These are phyloP conservation scores for Cladosporium sp. DNA, from an alignment of 2,329 filamentous ascomycete genomes.

Conservation along the genomic window DNA sequence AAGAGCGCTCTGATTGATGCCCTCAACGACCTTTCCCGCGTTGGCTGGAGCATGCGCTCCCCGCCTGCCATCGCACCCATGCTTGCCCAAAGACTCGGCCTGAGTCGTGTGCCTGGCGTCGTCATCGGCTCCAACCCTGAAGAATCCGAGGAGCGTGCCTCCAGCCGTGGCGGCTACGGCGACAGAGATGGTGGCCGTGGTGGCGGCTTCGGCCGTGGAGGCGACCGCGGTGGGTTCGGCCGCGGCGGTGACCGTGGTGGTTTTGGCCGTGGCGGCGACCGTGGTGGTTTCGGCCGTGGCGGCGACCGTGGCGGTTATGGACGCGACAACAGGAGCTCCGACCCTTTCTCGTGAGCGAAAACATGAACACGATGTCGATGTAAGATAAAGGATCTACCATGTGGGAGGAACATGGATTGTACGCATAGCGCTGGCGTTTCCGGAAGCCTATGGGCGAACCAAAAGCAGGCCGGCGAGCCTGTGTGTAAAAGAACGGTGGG, in stretches of 20 bases:
- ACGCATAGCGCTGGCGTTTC: constrained; percentile 21
- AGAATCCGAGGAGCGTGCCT: constrained; percentile 14
- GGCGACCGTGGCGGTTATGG: constrained; percentile 8
- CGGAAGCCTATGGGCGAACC: background rate
- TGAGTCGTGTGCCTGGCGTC: constrained; percentile 33
- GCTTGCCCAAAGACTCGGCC: constrained; percentile 33
- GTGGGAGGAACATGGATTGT: background rate
- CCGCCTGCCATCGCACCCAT: constrained; percentile 45
- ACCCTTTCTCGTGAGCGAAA: constrained; percentile 13
- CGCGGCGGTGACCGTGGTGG: constrained; percentile 4
- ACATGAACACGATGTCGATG: background rate
- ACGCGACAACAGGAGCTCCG: constrained; percentile 3
- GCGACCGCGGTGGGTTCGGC: constrained; percentile 16
- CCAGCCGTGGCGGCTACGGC: constrained; percentile 21
- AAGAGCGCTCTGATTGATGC: constrained; percentile 46
- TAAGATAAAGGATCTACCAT: constrained; percentile 3
- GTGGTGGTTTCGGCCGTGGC: constrained; percentile 8
- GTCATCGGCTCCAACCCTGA: constrained; percentile 28
- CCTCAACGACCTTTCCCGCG: constrained; percentile 55
- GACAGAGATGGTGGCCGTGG: constrained; percentile 20
- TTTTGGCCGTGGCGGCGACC: constrained; percentile 18
- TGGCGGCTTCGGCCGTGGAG: constrained; percentile 23
- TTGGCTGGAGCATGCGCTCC: constrained; percentile 54
- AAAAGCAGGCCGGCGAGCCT: constrained; percentile 15
- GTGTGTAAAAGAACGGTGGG: background rate